Evolutionary conservation across 225 moss, liverwort and hornwort species (phyloP).

Genomic region (Antitrichia curtipendula): DNA sequence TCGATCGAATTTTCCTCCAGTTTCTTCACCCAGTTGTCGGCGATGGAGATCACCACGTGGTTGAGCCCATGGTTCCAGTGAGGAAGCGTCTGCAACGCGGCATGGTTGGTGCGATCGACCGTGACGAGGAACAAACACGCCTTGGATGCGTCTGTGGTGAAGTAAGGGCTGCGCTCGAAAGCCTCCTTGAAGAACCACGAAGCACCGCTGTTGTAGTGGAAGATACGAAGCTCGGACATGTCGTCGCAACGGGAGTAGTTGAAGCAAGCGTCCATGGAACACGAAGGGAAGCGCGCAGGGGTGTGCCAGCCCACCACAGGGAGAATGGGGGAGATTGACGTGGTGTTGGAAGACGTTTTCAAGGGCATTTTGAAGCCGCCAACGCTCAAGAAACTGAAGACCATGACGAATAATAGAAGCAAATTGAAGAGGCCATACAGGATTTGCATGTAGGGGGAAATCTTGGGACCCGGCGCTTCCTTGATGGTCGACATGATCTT

Average conservation of each 20-base stretch:
- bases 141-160: conserved; percentile 6
- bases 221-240: conserved; percentile 14
- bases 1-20: neutral
- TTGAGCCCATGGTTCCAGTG: conserved; percentile 29
- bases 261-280: conserved; percentile 36
- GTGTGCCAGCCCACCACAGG: neutral
- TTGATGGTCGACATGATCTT: conserved; percentile 27
- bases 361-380: neutral
- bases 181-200: conserved; percentile 26
- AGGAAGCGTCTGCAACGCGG: neutral
- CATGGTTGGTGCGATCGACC: conserved; percentile 1
- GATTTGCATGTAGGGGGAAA: conserved; percentile 17
- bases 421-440: conserved; percentile 29
- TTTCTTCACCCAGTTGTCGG: conserved; percentile 15
- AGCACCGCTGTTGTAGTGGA: conserved; percentile 1
- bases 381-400: conserved; percentile 14
- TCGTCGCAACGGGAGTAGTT: conserved; percentile 27
- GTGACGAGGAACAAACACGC: conserved; percentile 33
- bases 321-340: neutral
- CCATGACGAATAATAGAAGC: neutral
- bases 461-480: conserved; percentile 14
- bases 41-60: conserved; percentile 24
- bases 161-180: conserved; percentile 13
- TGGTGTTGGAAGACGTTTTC: neutral
- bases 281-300: neutral